Evolutionary conservation across 2,329 filamentous ascomycete genomes (phyloP).

Genomic region (Clonostachys rhizophaga): DNA sequence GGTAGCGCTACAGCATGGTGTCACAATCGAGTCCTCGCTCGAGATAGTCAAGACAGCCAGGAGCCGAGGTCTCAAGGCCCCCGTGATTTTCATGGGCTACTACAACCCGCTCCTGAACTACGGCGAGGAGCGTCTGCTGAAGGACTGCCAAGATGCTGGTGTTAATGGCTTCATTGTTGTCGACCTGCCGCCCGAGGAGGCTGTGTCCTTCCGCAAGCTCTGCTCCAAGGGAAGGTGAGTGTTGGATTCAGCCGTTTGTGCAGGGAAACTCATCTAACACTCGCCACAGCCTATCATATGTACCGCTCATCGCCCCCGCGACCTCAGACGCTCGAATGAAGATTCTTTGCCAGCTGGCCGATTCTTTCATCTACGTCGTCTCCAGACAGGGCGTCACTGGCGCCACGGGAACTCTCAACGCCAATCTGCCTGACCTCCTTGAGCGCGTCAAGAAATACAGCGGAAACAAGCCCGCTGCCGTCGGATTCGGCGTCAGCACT

Average conservation of each 20-base stretch:
- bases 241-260: not conserved
- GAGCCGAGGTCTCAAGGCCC: conserved; percentile 69
- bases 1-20: conserved; percentile 78
- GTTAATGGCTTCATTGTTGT: conserved; percentile 97
- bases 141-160: conserved; percentile 77
- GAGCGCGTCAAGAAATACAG: conserved; percentile 88
- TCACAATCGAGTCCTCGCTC: conserved; percentile 75
- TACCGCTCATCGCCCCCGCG: conserved; percentile 92
- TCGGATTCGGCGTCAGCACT: conserved; percentile 95
- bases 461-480: conserved; percentile 82
- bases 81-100: conserved; percentile 96
- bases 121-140: conserved; percentile 83
- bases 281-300: conserved; percentile 71
- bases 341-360: conserved; percentile 90
- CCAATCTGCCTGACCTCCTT: conserved; percentile 76
- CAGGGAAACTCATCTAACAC: not conserved
- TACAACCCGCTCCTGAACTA: conserved; percentile 96
- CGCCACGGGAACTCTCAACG: conserved; percentile 76
- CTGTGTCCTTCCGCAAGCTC: conserved; percentile 81
- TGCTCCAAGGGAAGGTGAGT: conserved; percentile 72
- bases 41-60: conserved; percentile 81
- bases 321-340: conserved; percentile 94
- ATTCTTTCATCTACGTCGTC: conserved; percentile 98
- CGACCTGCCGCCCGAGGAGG: conserved; percentile 93
- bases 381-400: conserved; percentile 96